Evolutionary conservation across 495 filamentous ascomycete species (phyloP).

Genomic region (Hypomontagnella monticulosa): DNA sequence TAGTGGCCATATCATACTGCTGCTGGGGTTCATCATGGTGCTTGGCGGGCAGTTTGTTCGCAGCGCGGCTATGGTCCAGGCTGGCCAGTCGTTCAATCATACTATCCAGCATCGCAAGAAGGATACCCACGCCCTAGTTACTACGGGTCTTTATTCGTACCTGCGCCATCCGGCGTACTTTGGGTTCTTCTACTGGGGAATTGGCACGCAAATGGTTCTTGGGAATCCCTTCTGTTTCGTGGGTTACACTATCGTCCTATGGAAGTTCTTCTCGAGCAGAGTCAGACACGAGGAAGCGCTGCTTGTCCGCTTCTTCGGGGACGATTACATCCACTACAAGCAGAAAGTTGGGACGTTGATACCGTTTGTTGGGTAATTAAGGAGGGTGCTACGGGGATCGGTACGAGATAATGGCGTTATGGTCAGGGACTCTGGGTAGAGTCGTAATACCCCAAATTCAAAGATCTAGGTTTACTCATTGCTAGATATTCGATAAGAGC

Average conservation of each 20-base stretch:
- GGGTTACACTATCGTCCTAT: slow-evolving; percentile 78
- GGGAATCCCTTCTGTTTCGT: slow-evolving; percentile 83
- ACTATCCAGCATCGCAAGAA: slow-evolving; percentile 73
- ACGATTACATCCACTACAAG: slow-evolving; percentile 80
- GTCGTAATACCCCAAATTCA: slow-evolving; percentile 16
- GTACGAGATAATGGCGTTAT: slow-evolving; percentile 23
- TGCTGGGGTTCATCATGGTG: slow-evolving; percentile 71
- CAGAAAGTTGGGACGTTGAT: slow-evolving; percentile 72
- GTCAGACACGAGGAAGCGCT: slow-evolving; percentile 83
- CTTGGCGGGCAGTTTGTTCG: slow-evolving; percentile 75
- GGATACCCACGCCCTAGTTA: slow-evolving; percentile 80
- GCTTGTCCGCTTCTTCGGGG: slow-evolving; percentile 82
- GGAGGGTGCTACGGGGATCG: background rate
- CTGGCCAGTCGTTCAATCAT: slow-evolving; percentile 93
- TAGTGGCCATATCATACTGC: slow-evolving; percentile 47
- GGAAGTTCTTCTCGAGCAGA: slow-evolving; percentile 80
- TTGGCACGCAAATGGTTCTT: slow-evolving; percentile 91
- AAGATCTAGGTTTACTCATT: background rate
- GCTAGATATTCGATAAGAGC: too few species aligned
- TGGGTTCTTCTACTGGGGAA: slow-evolving; percentile 96
- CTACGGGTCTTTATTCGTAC: slow-evolving; percentile 67
- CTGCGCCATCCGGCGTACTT: slow-evolving; percentile 93
- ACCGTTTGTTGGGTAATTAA: slow-evolving; percentile 66
- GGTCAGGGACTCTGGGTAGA: slow-evolving; percentile 13
- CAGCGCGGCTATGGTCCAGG: slow-evolving; percentile 84